Conservation (phyloP, 2,329 filamentous ascomycete species). For the Neobulgaria alba region DNA sequence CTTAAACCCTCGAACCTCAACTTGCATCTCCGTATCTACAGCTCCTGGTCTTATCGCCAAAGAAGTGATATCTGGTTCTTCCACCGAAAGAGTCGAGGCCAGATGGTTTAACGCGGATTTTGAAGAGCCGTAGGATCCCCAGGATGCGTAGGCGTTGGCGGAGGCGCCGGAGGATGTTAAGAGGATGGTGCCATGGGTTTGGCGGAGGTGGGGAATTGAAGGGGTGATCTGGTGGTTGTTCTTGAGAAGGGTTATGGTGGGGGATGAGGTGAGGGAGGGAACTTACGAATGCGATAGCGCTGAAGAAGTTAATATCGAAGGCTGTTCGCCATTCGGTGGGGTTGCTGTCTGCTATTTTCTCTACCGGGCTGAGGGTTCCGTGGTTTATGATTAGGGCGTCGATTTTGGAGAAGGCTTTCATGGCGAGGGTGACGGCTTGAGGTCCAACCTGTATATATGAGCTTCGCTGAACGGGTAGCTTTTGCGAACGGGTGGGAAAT, state of each 20-base stretch:
- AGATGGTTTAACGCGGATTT: slow-evolving; percentile 83
- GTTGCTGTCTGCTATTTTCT: slow-evolving; percentile 57
- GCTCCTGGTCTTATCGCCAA: slow-evolving; percentile 70
- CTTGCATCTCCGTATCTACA: slow-evolving; percentile 86
- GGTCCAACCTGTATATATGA: slow-evolving; percentile 36
- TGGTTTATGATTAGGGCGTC: slow-evolving; percentile 88
- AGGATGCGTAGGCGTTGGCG: slow-evolving; percentile 54
- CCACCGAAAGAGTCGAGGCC: slow-evolving; percentile 59
- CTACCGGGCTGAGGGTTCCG: slow-evolving; percentile 68
- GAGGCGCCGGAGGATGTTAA: slow-evolving; percentile 77
- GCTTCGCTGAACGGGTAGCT: not conserved
- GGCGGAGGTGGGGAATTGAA: slow-evolving; percentile 59
- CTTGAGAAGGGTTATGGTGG: slow-evolving; percentile 2
- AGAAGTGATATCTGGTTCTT: slow-evolving; percentile 68
- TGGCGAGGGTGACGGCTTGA: slow-evolving; percentile 55
- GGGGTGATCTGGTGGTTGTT: slow-evolving; percentile 57
- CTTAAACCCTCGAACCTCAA: slow-evolving; percentile 65
- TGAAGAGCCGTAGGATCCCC: slow-evolving; percentile 73
- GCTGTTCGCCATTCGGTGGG: slow-evolving; percentile 64
- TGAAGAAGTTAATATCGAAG: slow-evolving; percentile 85
- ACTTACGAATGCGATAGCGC: slow-evolving; percentile 65
- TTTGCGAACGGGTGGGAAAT: not conserved
- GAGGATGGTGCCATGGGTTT: slow-evolving; percentile 61
- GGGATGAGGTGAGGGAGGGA: slow-evolving; percentile 1
- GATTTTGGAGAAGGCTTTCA: slow-evolving; percentile 59